Base-by-base conservation (phyloP, 2,329 filamentous ascomycete species). In the Emergomyces orientalis region DNA sequence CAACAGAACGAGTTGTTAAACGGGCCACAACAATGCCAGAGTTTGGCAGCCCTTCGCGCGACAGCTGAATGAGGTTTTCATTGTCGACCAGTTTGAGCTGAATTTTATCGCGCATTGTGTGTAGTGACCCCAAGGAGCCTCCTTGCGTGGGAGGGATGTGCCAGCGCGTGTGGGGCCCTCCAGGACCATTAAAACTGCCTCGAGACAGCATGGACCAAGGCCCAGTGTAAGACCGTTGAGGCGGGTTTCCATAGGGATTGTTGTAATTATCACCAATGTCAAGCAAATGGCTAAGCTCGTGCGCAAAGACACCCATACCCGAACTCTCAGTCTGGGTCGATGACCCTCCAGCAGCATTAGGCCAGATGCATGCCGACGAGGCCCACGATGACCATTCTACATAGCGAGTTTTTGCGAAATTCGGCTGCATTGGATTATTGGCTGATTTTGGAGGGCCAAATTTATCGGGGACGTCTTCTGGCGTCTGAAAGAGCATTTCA, bases 201-300 rank as follows among this genome's bases (percentile, higher is more conserved):
- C 65, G 65, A 56, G 64, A 67, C 63, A 67, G 57, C 65, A 67
- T 67, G 22, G 65, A 67, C 65, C 65, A 67, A 30, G 64, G 65
- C 4, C 65, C 65, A 30, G 65, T 65, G 52, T 27, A 64, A 7
- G 65, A 34, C n/a, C 65, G 64, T 34, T 59, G 63, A 4, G 59
- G 43, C 9, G 65, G 65, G 0, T 52, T 47, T 19, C 64, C 64
- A 27, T 64, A 67, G 39, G 65, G 65, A 51, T 65, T 67, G 58
- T 67, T 67, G 61, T 65, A 67, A 60, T 67, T 67, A 49, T 67
- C 65, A 22, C 62, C 62, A 51, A 67, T 64, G 22, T 67, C 60
- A 55, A 67, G 65, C n/a, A 67, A 52, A 55, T 67, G 65, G 57
- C 61, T 67, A 27, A 67, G 65, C 56, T 67, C 65, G 60, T 67